Percentiles rank a stretch among this genome's conserved stretches.
Conservation (phyloP, 1,284 basidiomycete species). For the Apiotrichum siamense region DNA sequence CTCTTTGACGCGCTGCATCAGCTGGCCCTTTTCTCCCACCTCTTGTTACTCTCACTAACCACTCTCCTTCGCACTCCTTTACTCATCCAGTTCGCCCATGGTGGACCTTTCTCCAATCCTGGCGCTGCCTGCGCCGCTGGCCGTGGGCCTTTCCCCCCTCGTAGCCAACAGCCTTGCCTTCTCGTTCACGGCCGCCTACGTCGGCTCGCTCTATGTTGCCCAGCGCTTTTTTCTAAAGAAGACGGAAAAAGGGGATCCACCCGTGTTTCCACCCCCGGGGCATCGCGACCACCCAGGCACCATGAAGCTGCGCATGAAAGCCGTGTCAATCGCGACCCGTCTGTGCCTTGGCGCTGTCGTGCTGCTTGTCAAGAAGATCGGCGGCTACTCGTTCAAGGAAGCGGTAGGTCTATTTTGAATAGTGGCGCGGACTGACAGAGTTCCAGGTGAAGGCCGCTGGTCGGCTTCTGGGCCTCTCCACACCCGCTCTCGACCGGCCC, state of each 20-base stretch:
- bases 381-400: constrained; percentile 10
- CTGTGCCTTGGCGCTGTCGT: constrained; percentile 30
- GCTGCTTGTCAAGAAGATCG: constrained; percentile 21
- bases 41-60: background rate
- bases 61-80: too few relatives aligned
- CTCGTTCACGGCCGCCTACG: constrained; percentile 48
- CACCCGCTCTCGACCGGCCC: constrained; percentile 11
- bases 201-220: constrained; percentile 50
- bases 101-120: constrained; percentile 12
- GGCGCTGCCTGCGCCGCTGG: constrained; percentile 18
- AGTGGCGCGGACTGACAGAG: constrained; percentile 2
- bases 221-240: constrained; percentile 22
- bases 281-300: constrained; percentile 46
- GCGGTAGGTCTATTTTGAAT: constrained; percentile 1
- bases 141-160: constrained; percentile 21
- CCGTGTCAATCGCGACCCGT: constrained; percentile 36
- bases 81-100: constrained; percentile 4
- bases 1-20: too few relatives aligned
- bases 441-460: constrained; percentile 24
- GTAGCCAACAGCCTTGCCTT: constrained; percentile 35
- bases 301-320: constrained; percentile 41
- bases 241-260: too few relatives aligned
- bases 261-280: constrained; percentile 13
- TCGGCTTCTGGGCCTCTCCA: constrained; percentile 30
- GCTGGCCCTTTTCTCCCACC: background rate